Conservation (phyloP, 192 early-diverging fungal species). For the Dimargaris verticillata region DNA sequence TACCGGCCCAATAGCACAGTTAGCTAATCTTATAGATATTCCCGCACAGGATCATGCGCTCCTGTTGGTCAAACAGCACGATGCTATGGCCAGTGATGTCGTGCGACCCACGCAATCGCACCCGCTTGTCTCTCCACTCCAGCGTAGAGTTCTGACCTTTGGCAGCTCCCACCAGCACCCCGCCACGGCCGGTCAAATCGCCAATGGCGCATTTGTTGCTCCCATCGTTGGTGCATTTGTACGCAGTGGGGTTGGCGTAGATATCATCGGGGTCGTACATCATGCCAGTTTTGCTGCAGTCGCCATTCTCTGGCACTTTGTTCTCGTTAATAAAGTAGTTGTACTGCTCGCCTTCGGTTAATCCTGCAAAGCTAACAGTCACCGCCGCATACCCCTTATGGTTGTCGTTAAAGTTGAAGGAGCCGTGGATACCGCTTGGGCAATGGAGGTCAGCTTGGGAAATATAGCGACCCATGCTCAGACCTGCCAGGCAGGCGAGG, state of each 20-base stretch:
- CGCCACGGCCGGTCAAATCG: not conserved
- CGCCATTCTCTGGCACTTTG: not conserved
- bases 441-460: not conserved
- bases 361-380: not conserved
- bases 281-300: not conserved
- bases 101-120: too few species aligned
- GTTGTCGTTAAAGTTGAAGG: not conserved
- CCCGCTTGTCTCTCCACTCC: too few species aligned
- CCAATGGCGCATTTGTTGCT: not conserved
- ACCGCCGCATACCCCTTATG: not conserved
- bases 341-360: too few species aligned
- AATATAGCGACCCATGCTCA: not conserved
- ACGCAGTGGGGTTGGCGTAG: not conserved
- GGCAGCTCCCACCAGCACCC: too few species aligned
- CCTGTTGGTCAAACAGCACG: too few species aligned
- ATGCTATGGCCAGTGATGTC: too few species aligned
- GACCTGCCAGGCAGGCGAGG: too few species aligned
- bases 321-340: slow-evolving; percentile 1
- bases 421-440: not conserved
- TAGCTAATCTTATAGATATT: too few species aligned
- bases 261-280: not conserved
- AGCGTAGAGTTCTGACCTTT: too few species aligned
- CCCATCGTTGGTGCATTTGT: not conserved
- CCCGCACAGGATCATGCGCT: too few species aligned
- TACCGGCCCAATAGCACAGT: too few species aligned